Evolutionary conservation across 2,329 filamentous ascomycete genomes (phyloP).

Genomic region (Beauveria scarabaeidicola): DNA sequence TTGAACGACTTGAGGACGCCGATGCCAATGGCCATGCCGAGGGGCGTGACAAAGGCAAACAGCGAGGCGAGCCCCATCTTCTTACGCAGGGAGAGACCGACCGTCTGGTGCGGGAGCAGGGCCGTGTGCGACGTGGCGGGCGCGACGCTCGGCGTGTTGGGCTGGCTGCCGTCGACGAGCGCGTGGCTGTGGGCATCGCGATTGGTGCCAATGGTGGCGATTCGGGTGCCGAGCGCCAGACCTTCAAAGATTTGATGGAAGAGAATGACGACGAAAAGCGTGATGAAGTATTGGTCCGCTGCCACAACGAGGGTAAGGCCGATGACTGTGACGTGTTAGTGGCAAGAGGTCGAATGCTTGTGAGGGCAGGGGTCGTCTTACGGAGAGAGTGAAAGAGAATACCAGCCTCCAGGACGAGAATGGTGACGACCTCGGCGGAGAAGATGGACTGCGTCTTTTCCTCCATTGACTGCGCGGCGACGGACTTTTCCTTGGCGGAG

Average conservation of each 20-base stretch:
- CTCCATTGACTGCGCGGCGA: conserved; percentile 17
- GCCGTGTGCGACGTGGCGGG: conserved; percentile 13
- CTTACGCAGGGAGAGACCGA: conserved; percentile 29
- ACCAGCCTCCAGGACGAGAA: conserved; percentile 63
- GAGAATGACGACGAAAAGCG: conserved; percentile 58
- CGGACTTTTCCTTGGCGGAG: conserved; percentile 24
- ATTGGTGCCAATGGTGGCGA: conserved; percentile 46
- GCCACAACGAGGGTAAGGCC: conserved; percentile 55
- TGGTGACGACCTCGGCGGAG: conserved; percentile 45
- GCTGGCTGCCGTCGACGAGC: conserved; percentile 13
- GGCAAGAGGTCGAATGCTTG: not conserved
- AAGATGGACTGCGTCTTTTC: conserved; percentile 20
- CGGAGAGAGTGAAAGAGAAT: conserved; percentile 67
- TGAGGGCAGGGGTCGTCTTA: conserved; percentile 27
- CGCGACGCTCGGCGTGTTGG: conserved; percentile 13
- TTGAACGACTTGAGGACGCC: conserved; percentile 64
- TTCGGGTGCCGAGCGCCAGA: conserved; percentile 62
- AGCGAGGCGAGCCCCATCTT: conserved; percentile 54
- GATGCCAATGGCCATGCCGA: conserved; percentile 75
- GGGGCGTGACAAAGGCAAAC: conserved; percentile 64
- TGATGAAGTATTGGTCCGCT: conserved; percentile 46
- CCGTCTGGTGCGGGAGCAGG: conserved; percentile 5
- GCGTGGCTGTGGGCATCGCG: conserved; percentile 11
- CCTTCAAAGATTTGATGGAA: conserved; percentile 77
- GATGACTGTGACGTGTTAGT: conserved; percentile 39